A percentile compares a stretch with the other conserved stretches of the same genome.
Conservation (phyloP, 1,284 basidiomycete genomes). For the Coriolopsis trogii region DNA sequence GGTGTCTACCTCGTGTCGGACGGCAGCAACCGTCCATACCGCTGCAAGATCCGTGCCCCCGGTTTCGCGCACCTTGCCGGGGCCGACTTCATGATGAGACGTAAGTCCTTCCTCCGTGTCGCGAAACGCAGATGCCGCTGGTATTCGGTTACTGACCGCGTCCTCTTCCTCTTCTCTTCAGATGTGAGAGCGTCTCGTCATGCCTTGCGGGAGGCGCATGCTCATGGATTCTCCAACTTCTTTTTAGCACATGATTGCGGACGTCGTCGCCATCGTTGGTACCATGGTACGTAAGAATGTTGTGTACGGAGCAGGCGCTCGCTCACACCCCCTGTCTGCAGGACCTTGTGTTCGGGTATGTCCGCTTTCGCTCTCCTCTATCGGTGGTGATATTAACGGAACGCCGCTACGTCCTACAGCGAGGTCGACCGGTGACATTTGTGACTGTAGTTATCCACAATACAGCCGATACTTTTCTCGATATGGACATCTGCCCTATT, state of each 20-base stretch:
- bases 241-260: constrained; percentile 82
- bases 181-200: constrained; percentile 50
- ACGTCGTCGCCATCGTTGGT: constrained; percentile 92
- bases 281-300: constrained; percentile 72
- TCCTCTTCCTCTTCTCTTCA: constrained; percentile 33
- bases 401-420: no score
- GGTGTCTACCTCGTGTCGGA: constrained; percentile 96
- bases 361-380: constrained; percentile 29
- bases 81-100: constrained; percentile 94
- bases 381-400: no score
- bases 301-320: constrained; percentile 21
- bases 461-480: constrained; percentile 13
- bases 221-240: constrained; percentile 29
- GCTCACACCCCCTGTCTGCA: constrained; percentile 23
- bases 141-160: constrained; percentile 11
- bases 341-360: constrained; percentile 82
- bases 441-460: constrained; percentile 14
- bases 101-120: constrained; percentile 43
- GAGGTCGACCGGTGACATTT: constrained; percentile 46
- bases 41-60: constrained; percentile 93
- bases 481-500: constrained; percentile 31
- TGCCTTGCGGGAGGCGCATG: constrained; percentile 10
- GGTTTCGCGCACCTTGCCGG: constrained; percentile 94
- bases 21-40: constrained; percentile 90
- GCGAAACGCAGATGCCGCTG: no score